phyloP scores from a whole-genome alignment of 2,329 filamentous ascomycete genomes.

The Pseudogymnoascus verrucosus region DNA sequence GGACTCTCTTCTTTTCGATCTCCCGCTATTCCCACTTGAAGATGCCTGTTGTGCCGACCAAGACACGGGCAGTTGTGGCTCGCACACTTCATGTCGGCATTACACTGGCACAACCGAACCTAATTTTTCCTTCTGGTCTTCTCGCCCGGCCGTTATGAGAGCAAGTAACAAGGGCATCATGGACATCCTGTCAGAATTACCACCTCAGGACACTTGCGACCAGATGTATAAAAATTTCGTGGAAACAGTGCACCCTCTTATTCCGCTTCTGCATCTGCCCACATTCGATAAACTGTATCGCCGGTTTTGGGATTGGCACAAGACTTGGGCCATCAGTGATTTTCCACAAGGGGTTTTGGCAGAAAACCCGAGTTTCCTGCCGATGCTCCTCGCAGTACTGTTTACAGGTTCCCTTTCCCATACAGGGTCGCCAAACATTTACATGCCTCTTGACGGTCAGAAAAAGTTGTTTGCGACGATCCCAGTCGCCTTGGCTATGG shows the following conservation, averaged over 20 bases:
- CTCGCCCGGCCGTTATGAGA: conserved; percentile 22
- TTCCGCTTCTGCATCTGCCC: conserved; percentile 4
- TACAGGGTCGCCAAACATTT: background rate
- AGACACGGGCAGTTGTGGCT: conserved; percentile 46
- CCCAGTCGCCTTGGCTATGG: conserved; percentile 47
- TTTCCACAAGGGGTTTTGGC: background rate
- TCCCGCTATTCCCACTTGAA: conserved; percentile 2
- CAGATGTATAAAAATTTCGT: conserved; percentile 8
- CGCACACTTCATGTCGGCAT: background rate
- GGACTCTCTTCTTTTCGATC: background rate
- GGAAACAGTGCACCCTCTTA: conserved; percentile 3
- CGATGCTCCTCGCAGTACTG: conserved; percentile 1
- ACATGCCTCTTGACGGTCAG: background rate
- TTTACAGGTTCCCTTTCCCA: conserved; percentile 4
- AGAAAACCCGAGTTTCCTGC: conserved; percentile 7
- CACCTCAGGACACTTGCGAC: conserved; percentile 5
- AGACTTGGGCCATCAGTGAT: background rate
- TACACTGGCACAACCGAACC: conserved; percentile 31
- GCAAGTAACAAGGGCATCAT: background rate
- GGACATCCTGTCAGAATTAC: background rate
- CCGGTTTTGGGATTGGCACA: conserved; percentile 6
- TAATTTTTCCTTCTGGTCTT: conserved; percentile 32
- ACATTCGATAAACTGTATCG: background rate
- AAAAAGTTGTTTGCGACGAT: conserved; percentile 30
- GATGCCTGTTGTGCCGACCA: conserved; percentile 20